phyloP scores from a whole-genome alignment of 495 filamentous ascomycete genomes.

The Penicillium parvum region DNA sequence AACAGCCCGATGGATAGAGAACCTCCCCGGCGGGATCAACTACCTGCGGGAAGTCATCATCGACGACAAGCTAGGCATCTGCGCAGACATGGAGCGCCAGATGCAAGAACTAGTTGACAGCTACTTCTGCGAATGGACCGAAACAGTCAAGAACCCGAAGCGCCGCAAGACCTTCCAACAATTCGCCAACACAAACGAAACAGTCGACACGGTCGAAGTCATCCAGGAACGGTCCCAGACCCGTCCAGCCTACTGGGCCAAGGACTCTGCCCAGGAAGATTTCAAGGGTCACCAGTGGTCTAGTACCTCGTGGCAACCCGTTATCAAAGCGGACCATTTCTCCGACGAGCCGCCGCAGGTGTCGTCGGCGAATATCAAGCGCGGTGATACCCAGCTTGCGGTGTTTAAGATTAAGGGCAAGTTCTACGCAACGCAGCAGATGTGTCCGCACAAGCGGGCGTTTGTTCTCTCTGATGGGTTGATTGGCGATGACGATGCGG shows the following conservation, averaged over 20 bases:
- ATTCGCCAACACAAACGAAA: constrained; percentile 81
- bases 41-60: constrained; percentile 83
- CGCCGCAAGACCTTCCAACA: constrained; percentile 73
- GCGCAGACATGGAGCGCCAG: constrained; percentile 78
- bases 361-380: constrained; percentile 69
- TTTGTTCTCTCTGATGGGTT: constrained; percentile 87
- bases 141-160: constrained; percentile 67
- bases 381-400: constrained; percentile 87
- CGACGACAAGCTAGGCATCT: constrained; percentile 86
- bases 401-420: constrained; percentile 82
- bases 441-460: constrained; percentile 95
- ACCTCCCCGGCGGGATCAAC: constrained; percentile 77
- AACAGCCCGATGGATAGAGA: constrained; percentile 90
- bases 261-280: constrained; percentile 61
- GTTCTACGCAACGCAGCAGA: constrained; percentile 91
- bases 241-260: constrained; percentile 81
- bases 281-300: constrained; percentile 76
- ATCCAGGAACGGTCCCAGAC: constrained; percentile 70
- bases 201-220: constrained; percentile 64
- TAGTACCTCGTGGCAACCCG: constrained; percentile 74
- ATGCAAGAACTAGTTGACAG: constrained; percentile 84
- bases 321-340: constrained; percentile 72
- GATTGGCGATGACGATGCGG: constrained; percentile 66
- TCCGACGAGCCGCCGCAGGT: constrained; percentile 60
- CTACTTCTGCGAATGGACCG: constrained; percentile 97